Base-by-base conservation (phyloP, 352 stramenopile species). In the Saprolegnia diclina region DNA sequence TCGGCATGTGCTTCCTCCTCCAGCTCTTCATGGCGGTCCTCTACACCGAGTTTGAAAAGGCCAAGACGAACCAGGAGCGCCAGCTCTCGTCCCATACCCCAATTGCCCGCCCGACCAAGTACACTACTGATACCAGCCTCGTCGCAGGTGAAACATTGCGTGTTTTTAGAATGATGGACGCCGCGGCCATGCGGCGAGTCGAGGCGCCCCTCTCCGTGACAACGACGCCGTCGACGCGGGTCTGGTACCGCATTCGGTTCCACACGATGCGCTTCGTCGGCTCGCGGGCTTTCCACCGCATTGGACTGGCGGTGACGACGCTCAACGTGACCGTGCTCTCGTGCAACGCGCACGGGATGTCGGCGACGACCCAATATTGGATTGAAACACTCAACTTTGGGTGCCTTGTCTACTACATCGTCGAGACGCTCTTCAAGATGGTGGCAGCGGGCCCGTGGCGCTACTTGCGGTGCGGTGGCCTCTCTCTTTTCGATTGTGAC, bases 1-100 rank as follows among this genome's bases (percentile, higher is more conserved):
- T 96, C 53, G 92, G 88, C 18, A 92, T 87, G 10, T 97, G 91
- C 73, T 96, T 97, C 73, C 85, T 96, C 76, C 79, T 97, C 24
- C 95, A 97, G 64, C 72, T 97, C 26, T 87, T 87, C 7, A 76
- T 97, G 19, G 91, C 91, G 24, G 91, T 97, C 42, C 91, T 97
- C 69, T 96, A 82, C 55, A 63, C 83, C 35, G 73, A 74, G n/a
- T 85, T 81, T 38, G 61, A 63, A 32, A 59, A 71, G 61, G 71
- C 72, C 5, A 67, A 71, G 21, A 75, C 64, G 0, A 21, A 18
- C 50, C 66, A 74, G 54, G 45, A 59, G 52, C 52, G 52, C 52
- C 46, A 54, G 29, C 29, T 35, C 29, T 2, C 2, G 29, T 35
- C 29, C 2, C 29, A 35, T 35, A 35, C 29, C 29, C 2, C 5